phyloP scores from a whole-genome alignment of 2,329 filamentous ascomycete species.

The Epichloe hybrida region DNA sequence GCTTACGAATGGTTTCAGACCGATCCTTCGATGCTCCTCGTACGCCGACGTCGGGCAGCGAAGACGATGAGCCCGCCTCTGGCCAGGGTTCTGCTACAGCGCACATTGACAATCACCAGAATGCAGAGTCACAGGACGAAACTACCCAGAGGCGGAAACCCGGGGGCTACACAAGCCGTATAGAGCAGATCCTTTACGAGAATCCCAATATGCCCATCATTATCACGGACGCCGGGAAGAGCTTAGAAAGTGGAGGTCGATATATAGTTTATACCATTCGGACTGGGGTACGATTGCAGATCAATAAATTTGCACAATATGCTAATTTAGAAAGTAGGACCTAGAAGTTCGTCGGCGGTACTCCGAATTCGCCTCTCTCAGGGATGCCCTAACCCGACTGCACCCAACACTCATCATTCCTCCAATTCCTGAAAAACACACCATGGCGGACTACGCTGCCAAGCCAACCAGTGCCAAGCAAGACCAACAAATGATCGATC shows the following conservation, averaged over 20 bases:
- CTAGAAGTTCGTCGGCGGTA: conserved; percentile 90
- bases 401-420: conserved; percentile 94
- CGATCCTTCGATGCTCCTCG: conserved; percentile 48
- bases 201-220: conserved; percentile 79
- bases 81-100: conserved; percentile 16
- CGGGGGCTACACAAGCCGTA: conserved; percentile 88
- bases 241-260: conserved; percentile 75
- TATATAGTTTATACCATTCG: conserved; percentile 97
- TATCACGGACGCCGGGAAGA: conserved; percentile 94
- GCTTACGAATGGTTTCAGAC: conserved; percentile 10
- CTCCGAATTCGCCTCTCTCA: conserved; percentile 87
- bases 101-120: conserved; percentile 30
- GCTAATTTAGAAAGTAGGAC: conserved; percentile 42
- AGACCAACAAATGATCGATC: conserved; percentile 89
- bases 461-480: conserved; percentile 98
- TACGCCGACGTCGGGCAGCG: conserved; percentile 58
- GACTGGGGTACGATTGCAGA: conserved; percentile 59
- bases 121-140: conserved; percentile 28
- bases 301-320: neutral
- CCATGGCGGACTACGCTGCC: conserved; percentile 95
- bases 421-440: conserved; percentile 96
- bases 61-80: conserved; percentile 42
- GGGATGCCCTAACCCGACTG: conserved; percentile 76
- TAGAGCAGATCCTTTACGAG: conserved; percentile 96
- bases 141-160: conserved; percentile 52